These are phyloP conservation scores for Glarea lozoyensis DNA, from an alignment of 495 filamentous ascomycete genomes.

Conservation along the genomic window DNA sequence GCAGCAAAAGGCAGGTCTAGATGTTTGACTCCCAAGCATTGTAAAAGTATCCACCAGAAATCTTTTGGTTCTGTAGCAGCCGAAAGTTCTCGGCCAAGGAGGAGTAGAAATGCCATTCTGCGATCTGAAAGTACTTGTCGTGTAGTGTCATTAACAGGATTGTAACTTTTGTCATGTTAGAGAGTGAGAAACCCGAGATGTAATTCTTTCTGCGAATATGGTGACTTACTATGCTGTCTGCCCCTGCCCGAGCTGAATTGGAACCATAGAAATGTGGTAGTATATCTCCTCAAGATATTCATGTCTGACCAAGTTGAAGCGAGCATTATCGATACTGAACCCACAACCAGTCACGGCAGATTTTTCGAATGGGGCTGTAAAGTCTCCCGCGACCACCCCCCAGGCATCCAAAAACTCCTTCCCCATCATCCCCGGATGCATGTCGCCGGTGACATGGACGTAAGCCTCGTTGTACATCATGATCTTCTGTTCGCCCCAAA, in stretches of 20 bases:
- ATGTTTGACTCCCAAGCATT: neutral
- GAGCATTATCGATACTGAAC: conserved; percentile 3
- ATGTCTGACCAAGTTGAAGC: conserved; percentile 11
- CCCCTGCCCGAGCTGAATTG: conserved; percentile 3
- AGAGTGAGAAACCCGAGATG: too few species aligned
- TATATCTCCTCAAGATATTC: conserved; percentile 17
- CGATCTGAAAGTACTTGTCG: conserved; percentile 12
- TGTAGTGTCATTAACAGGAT: conserved; percentile 14
- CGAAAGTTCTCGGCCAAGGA: conserved; percentile 5
- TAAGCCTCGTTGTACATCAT: conserved; percentile 14
- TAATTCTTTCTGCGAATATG: too few species aligned
- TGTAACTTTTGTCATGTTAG: conserved; percentile 7
- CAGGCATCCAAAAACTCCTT: conserved; percentile 9
- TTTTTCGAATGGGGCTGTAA: conserved; percentile 7
- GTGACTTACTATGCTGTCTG: conserved; percentile 8
- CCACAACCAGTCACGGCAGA: conserved; percentile 5
- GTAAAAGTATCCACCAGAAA: neutral
- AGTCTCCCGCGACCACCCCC: conserved; percentile 9
- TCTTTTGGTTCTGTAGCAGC: conserved; percentile 6
- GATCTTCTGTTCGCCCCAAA: conserved; percentile 10
- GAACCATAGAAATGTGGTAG: conserved; percentile 10
- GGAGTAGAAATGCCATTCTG: conserved; percentile 13
- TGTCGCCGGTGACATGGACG: conserved; percentile 7
- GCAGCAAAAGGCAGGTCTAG: conserved; percentile 2
- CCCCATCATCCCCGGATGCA: conserved; percentile 13